Conservation (phyloP, 495 filamentous ascomycete species). For the Tricharina praecox region DNA sequence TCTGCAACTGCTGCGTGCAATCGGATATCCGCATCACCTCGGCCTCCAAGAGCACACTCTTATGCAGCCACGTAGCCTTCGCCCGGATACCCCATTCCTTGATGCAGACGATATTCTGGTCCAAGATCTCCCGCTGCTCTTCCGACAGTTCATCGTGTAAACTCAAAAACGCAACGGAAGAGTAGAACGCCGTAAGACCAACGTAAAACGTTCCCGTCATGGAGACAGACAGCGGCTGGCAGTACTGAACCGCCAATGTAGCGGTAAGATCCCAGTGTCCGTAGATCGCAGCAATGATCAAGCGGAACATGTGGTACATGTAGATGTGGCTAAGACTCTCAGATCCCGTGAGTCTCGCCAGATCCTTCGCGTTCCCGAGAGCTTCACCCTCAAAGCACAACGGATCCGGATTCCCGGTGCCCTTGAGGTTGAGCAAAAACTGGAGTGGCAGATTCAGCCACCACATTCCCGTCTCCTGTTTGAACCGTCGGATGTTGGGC, state of each 20-base stretch:
- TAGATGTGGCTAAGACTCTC: constrained; percentile 28
- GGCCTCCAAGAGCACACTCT: constrained; percentile 22
- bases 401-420: constrained; percentile 22
- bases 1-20: constrained; percentile 19
- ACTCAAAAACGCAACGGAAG: constrained; percentile 21
- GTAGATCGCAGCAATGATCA: constrained; percentile 25
- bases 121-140: constrained; percentile 18
- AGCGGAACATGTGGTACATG: constrained; percentile 26
- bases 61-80: constrained; percentile 23
- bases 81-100: constrained; percentile 21
- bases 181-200: constrained; percentile 23
- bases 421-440: constrained; percentile 25
- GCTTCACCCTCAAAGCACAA: constrained; percentile 25
- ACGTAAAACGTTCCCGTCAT: constrained; percentile 21
- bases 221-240: constrained; percentile 18
- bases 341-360: constrained; percentile 15
- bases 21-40: constrained; percentile 16
- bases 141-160: constrained; percentile 19
- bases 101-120: constrained; percentile 19
- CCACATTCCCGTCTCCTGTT: constrained; percentile 26
- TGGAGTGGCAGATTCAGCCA: constrained; percentile 25
- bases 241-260: constrained; percentile 21
- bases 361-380: constrained; percentile 8
- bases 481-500: constrained; percentile 22
- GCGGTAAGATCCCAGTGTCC: constrained; percentile 21